These are phyloP conservation scores for Trichaptum fuscoviolaceum DNA, from an alignment of 768 basidiomycete species.

Conservation along the genomic window DNA sequence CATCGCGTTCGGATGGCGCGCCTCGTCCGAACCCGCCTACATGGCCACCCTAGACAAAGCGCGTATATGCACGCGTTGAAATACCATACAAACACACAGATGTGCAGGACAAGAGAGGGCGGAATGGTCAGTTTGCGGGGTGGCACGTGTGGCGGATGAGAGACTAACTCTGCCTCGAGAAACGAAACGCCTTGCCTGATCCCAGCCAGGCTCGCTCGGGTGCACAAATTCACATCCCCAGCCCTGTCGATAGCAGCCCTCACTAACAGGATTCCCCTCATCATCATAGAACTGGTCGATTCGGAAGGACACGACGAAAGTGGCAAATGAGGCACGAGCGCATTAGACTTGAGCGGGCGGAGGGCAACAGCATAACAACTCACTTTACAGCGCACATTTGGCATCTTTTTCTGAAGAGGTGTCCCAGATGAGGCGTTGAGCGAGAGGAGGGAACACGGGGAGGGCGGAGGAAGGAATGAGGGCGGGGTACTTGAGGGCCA, in stretches of 20 bases:
- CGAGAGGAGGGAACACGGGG: not conserved
- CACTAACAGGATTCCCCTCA: not conserved
- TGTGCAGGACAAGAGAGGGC: not conserved
- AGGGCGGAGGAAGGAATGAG: not conserved
- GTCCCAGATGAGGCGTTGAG: not conserved
- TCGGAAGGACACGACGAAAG: not conserved
- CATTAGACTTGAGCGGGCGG: not conserved
- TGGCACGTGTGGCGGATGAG: not conserved
- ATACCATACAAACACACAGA: not conserved
- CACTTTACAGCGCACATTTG: not conserved
- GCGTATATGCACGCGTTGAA: not conserved
- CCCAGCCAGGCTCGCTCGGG: not conserved
- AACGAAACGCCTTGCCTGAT: not conserved
- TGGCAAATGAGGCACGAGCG: not conserved
- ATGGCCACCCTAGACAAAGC: not conserved
- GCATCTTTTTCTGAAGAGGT: not conserved
- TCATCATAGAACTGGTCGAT: not conserved
- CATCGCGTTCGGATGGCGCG: not conserved
- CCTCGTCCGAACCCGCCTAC: not conserved
- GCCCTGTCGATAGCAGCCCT: not conserved
- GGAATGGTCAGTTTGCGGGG: not conserved
- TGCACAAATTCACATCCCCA: not conserved
- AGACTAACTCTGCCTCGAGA: not conserved
- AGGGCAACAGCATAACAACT: not conserved
- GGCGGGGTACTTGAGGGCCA: too few species aligned